Evolutionary conservation across 768 basidiomycete species (phyloP), one percentile per base, ranked within the genome.

Genomic region (Suillus alpinus): DNA sequence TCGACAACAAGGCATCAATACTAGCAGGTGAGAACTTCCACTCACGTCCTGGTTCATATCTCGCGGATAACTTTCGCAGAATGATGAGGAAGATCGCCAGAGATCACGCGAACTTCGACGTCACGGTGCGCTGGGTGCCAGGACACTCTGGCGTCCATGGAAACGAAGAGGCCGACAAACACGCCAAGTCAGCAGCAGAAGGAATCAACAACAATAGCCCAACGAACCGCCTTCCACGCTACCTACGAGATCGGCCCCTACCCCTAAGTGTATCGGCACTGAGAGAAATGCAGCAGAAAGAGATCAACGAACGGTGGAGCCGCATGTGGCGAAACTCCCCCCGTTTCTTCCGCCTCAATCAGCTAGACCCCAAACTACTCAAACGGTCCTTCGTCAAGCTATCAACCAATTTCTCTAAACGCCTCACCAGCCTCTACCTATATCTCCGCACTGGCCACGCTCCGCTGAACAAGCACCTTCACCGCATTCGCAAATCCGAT

Each of bases 251-350:
- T 9, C n/a, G 37, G 0, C 0, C 56, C 0, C 41, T 60, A 4
- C 49, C 41, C 0, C 7, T 29, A 0, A 62, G 58, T 13, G 6
- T 59, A 3, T 51, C 49, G 0, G 58, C 58, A 0, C 18, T 53
- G 0, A 32, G 18, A 2, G 57, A 62, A 18, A 7, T 10, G 0
- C 47, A 46, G 43, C 40, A 12, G 3, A 41, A 60, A 0, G 7
- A 20, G 9, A 46, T 60, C 0, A 55, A 64, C 5, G 39, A 18
- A 12, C 18, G 6, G 1, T 44, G 59, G 32, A 23, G 4, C 1
- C 3, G 8, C 12, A 4, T 57, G n/a, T 57, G 52, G 58, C 51
- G 49, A 2, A 26, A 61, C 4, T 63, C 58, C 13, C 56, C 61
- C 5, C 6, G 13, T 5, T 14, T 6, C 1, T 9, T 26, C 13